Percentiles rank a stretch among this genome's conserved stretches.
Conservation (phyloP, 305 asterid species). For the Euphrasia arctica region DNA sequence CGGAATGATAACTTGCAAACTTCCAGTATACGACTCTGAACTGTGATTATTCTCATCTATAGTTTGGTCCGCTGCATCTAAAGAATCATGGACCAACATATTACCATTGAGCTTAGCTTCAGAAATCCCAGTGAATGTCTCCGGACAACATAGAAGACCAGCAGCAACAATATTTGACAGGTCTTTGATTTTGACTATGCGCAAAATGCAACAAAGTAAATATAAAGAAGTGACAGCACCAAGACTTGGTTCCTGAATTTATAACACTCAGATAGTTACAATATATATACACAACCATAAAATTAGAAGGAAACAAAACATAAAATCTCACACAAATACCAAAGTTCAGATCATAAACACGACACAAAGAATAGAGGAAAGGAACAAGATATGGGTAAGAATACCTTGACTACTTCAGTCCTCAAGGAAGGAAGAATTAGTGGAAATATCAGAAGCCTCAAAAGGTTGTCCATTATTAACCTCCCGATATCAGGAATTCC, state of each 20-base stretch:
- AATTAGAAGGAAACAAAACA: slow-evolving; percentile 19
- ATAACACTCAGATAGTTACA: slow-evolving; percentile 34
- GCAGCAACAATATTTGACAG: slow-evolving; percentile 90
- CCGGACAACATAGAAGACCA: slow-evolving; percentile 69
- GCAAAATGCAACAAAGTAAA: slow-evolving; percentile 95
- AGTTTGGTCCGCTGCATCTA: slow-evolving; percentile 37
- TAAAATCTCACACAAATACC: slow-evolving; percentile 15
- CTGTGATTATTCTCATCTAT: slow-evolving; percentile 29
- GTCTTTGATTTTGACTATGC: slow-evolving; percentile 94
- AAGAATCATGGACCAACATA: slow-evolving; percentile 34
- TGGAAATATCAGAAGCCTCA: slow-evolving; percentile 85
- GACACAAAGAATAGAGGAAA: not conserved
- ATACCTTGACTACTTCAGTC: slow-evolving; percentile 49
- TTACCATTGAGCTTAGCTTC: slow-evolving; percentile 71
- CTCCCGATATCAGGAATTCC: slow-evolving; percentile 98
- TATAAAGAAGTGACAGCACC: slow-evolving; percentile 79
- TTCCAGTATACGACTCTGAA: slow-evolving; percentile 33
- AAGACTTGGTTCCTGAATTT: slow-evolving; percentile 66
- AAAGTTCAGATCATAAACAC: slow-evolving; percentile 4
- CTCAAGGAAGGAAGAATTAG: slow-evolving; percentile 85
- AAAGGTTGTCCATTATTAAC: slow-evolving; percentile 76
- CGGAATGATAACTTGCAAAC: slow-evolving; percentile 37
- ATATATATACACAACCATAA: slow-evolving; percentile 12
- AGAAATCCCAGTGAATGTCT: slow-evolving; percentile 40
- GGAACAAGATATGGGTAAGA: slow-evolving; percentile 24